Base-by-base conservation (phyloP, 768 basidiomycete genomes). In the Suillus clintonianus region DNA sequence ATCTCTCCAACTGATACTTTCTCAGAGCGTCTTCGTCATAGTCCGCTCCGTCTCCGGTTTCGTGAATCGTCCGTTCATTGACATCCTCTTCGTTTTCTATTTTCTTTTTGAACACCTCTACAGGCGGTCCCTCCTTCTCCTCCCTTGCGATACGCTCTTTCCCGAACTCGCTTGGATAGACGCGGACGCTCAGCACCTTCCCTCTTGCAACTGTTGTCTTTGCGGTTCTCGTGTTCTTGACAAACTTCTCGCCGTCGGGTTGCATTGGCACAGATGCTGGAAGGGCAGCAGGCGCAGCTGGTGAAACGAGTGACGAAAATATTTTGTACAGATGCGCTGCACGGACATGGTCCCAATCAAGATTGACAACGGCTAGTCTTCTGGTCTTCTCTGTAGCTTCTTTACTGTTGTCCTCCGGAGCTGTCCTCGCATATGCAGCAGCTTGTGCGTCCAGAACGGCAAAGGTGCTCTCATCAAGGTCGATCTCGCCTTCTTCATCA, bases 281-380 rank as follows among this genome's bases (percentile, higher is more conserved):
- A 15, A 67, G 72, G 22, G 78, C 66, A 19, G 81, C 72, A 15
- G 86, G 80, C 6, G 86, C 83, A 13, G 82, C 77, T 15, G 85
- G 76, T 7, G 91, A 89, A 6, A 97, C 83, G 47, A 95, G 85
- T 3, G 96, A 98, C 19, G 92, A 87, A 77, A 93, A 94, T 41
- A 98, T 92, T 77, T 92, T 94, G 85, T 89, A 97, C 14, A 99
- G 80, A 73, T 99, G 95, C 22, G 79, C 79, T 0, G 97, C 94
- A 61, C 91, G 90, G 58, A 99, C 87, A 76, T 98, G 86, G 74
- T 99, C 97, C 97, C 97, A 99, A 77, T 99, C 97, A 59, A 99
- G 85, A 74, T 99, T 98, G 67, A 99, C 97, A 51, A 91, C 85
- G 0, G 97, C 97, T 8, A 99, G 73, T 27, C 97, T 84, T 61